A percentile compares a stretch with the other conserved stretches of the same genome.
Evolutionary conservation across 768 basidiomycete species (phyloP).

Genomic region (Podaxis sp.): DNA sequence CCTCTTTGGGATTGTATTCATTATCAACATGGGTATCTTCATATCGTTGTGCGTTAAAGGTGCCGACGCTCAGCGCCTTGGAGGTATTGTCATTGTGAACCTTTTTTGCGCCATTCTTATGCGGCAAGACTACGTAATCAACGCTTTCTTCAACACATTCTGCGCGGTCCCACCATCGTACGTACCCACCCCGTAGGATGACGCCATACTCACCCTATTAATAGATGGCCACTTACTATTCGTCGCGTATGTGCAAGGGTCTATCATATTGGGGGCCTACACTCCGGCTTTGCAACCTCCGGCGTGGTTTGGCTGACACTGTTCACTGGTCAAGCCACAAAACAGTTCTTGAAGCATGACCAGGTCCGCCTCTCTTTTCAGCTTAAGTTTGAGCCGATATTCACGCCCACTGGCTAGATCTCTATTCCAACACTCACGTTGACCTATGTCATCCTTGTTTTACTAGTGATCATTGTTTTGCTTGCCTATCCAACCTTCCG

Average conservation of each 20-base stretch:
- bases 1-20: conserved; percentile 55
- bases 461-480: conserved; percentile 43
- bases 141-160: conserved; percentile 49
- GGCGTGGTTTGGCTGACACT: conserved; percentile 49
- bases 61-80: conserved; percentile 31
- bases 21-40: conserved; percentile 49
- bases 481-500: conserved; percentile 50
- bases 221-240: conserved; percentile 51
- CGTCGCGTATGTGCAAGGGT: conserved; percentile 51
- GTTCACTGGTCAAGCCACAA: conserved; percentile 47
- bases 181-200: conserved; percentile 16
- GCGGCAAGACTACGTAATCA: conserved; percentile 56
- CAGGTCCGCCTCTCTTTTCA: conserved; percentile 22
- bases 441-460: conserved; percentile 45
- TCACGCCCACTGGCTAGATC: conserved; percentile 22
- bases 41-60: conserved; percentile 34
- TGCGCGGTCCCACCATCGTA: conserved; percentile 47
- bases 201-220: conserved; percentile 2
- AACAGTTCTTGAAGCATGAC: conserved; percentile 35
- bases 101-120: conserved; percentile 44
- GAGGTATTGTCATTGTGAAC: conserved; percentile 40
- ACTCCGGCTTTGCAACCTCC: conserved; percentile 54
- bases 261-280: conserved; percentile 57
- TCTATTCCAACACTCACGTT: conserved; percentile 44
- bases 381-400: neutral